phyloP scores from a whole-genome alignment of 768 basidiomycete genomes.

The Kwoniella dejecticola region DNA sequence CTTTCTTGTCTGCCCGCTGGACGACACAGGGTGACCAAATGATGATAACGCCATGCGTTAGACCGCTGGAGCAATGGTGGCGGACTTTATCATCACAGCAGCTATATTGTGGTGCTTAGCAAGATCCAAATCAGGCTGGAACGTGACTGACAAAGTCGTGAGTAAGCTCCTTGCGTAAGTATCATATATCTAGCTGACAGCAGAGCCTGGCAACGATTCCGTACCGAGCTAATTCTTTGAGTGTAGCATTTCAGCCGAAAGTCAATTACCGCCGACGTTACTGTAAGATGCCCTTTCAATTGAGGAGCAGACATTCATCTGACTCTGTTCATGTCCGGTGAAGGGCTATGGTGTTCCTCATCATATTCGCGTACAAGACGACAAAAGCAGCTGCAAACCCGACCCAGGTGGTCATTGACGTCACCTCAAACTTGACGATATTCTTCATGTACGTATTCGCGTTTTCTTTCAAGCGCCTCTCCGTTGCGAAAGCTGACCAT shows the following conservation, averaged over 20 bases:
- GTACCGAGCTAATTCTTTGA: background rate
- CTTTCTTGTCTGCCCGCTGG: background rate
- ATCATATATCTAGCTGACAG: background rate
- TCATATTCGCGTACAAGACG: too few species aligned
- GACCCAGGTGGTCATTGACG: too few species aligned
- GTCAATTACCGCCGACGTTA: background rate
- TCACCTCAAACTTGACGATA: too few species aligned
- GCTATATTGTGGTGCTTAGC: background rate
- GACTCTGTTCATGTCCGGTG: too few species aligned
- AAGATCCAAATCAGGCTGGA: background rate
- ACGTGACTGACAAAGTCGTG: background rate
- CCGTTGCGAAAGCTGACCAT: too few species aligned
- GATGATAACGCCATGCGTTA: background rate
- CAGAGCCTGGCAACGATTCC: background rate
- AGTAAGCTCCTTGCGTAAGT: background rate
- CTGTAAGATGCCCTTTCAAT: too few species aligned
- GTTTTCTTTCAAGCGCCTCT: too few species aligned
- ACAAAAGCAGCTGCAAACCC: too few species aligned
- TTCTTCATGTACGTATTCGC: too few species aligned
- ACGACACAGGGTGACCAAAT: background rate
- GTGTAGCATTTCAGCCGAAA: background rate
- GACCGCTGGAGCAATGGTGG: conserved; percentile 3
- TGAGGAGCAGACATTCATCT: too few species aligned
- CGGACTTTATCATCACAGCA: conserved; percentile 2
- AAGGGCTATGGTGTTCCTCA: too few species aligned